phyloP scores from a whole-genome alignment of 768 basidiomycete species.

The Leccinum subtestaceum region DNA sequence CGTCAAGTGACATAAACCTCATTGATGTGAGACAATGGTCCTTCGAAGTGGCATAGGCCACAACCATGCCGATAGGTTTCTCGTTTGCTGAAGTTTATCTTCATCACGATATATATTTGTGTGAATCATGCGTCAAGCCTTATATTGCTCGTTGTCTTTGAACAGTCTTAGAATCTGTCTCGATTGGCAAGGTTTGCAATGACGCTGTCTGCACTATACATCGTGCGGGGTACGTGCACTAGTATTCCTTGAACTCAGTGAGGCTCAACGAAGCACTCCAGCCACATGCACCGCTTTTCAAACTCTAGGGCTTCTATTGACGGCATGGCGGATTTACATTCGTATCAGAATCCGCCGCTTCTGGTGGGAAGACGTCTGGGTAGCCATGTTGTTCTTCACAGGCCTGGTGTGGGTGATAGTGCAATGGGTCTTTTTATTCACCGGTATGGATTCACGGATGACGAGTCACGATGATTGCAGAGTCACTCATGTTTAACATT shows the following conservation, averaged over 20 bases:
- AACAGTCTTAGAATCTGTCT: background rate
- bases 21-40: background rate
- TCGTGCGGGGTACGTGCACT: background rate
- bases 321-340: constrained; percentile 19
- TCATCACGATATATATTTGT: background rate
- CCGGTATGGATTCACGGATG: background rate
- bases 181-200: background rate
- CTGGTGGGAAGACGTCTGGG: background rate
- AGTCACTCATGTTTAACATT: background rate
- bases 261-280: background rate
- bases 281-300: background rate
- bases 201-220: background rate
- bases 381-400: constrained; percentile 5
- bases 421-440: constrained; percentile 5
- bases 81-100: background rate
- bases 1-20: no score
- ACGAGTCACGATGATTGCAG: background rate
- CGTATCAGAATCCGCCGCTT: constrained; percentile 16
- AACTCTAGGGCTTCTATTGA: constrained; percentile 13
- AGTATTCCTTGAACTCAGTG: background rate
- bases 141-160: background rate
- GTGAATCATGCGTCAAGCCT: background rate
- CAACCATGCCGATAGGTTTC: background rate
- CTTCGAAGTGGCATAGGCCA: background rate
- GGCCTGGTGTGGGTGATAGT: constrained; percentile 12